A percentile compares a stretch with the other conserved stretches of the same genome.
Evolutionary conservation across 1,139 yeast species (phyloP).

Genomic region (Geotrichum fermentans): DNA sequence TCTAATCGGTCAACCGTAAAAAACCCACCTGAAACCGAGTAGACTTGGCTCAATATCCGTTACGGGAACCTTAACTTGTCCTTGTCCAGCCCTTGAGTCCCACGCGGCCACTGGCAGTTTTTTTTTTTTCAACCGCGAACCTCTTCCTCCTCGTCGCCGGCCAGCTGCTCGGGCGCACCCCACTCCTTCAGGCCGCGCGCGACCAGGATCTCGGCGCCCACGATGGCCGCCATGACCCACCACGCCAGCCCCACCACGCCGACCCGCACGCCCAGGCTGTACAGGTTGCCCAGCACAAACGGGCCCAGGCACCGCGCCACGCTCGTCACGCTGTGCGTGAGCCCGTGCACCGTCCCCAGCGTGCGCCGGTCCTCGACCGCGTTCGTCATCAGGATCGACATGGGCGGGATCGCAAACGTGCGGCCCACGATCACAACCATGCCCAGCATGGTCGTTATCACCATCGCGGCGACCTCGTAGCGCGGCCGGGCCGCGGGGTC

Average conservation of each 20-base stretch:
- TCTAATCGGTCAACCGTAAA: no score
- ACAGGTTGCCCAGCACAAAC: slow-evolving; percentile 48
- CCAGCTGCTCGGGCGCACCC: slow-evolving; percentile 25
- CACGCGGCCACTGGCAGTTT: no score
- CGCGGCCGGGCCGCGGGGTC: slow-evolving; percentile 40
- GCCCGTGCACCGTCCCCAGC: slow-evolving; percentile 34
- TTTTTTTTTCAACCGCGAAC: no score
- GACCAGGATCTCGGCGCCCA: slow-evolving; percentile 26
- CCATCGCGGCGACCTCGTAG: background rate
- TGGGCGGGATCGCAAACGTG: slow-evolving; percentile 35
- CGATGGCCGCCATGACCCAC: slow-evolving; percentile 43
- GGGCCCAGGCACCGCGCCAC: slow-evolving; percentile 58
- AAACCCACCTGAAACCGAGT: no score
- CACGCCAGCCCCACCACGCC: slow-evolving; percentile 50
- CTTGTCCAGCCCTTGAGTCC: no score
- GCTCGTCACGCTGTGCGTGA: slow-evolving; percentile 41
- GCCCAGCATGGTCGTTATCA: slow-evolving; percentile 16
- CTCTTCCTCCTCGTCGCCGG: background rate
- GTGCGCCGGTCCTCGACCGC: slow-evolving; percentile 29
- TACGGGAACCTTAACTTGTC: no score
- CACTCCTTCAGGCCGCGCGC: slow-evolving; percentile 30
- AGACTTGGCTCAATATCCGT: no score
- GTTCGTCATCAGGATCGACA: slow-evolving; percentile 34
- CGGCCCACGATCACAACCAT: slow-evolving; percentile 27
- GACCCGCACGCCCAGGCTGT: slow-evolving; percentile 44